These are phyloP conservation scores for Globisporangium okanoganense DNA, from an alignment of 352 stramenopile species.

Conservation along the genomic window DNA sequence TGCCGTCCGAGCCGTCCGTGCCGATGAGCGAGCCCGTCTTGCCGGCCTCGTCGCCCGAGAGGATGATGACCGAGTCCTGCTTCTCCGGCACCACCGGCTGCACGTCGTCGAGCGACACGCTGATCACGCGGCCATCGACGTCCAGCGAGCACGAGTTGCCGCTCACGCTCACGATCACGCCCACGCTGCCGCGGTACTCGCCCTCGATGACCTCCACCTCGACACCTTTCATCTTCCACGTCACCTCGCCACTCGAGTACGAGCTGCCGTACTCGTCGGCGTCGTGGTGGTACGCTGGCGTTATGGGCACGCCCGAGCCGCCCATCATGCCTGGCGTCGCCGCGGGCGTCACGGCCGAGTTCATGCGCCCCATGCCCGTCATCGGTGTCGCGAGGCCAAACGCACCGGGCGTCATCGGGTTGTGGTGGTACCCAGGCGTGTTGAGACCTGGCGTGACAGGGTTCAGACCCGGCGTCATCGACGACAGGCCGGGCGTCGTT, in stretches of 20 bases:
- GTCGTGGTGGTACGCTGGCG: constrained; percentile 62
- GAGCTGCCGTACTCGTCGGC: constrained; percentile 35
- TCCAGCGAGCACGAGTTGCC: constrained; percentile 76
- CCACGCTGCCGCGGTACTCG: constrained; percentile 63
- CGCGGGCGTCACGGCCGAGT: constrained; percentile 54
- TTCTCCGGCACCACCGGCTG: constrained; percentile 82
- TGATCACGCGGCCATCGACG: constrained; percentile 69
- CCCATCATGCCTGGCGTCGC: constrained; percentile 75
- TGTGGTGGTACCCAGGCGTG: constrained; percentile 81
- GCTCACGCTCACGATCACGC: constrained; percentile 71
- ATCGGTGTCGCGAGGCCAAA: constrained; percentile 72
- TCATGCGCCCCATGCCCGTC: constrained; percentile 53
- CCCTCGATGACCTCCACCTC: constrained; percentile 74
- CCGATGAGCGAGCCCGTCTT: constrained; percentile 83
- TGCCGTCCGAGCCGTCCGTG: constrained; percentile 83
- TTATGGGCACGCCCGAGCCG: constrained; percentile 66
- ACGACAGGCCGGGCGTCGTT: constrained; percentile 73
- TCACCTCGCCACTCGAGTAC: constrained; percentile 55
- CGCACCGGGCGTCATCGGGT: constrained; percentile 84
- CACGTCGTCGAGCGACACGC: constrained; percentile 58
- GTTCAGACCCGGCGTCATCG: constrained; percentile 80
- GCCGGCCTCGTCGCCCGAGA: constrained; percentile 82
- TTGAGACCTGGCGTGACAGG: constrained; percentile 79
- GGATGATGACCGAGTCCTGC: constrained; percentile 84
- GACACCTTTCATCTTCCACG: constrained; percentile 87